Evolutionary conservation across 2,329 filamentous ascomycete genomes (phyloP), one percentile per base, ranked within the genome.

Genomic region (Talaromyces atroroseus): DNA sequence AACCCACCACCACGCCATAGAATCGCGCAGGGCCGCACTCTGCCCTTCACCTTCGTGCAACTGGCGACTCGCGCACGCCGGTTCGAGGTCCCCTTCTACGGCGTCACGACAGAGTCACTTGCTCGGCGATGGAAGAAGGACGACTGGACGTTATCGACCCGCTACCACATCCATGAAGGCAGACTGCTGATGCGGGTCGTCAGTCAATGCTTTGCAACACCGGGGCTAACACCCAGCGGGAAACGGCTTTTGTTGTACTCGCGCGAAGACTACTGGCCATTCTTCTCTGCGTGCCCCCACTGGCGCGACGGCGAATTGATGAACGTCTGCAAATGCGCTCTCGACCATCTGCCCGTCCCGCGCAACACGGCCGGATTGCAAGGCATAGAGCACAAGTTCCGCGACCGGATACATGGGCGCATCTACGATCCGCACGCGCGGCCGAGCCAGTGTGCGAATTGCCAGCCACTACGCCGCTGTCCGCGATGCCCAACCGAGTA

Each of bases 401-500:
- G 75, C 54, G 68, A 75, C 62, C 14, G 61, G 20, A 54, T 61
- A 42, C 65, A 58, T 47, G 65, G 62, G 8, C 26, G 47, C 20
- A 23, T 24, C 24, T 67, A 66, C 52, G 66, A 69, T 61, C 69
- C 66, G 36, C 74, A 77, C 53, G 76, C 83, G 40, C 73, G 80
- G 11, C 60, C 66, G 21, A 74, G 69, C 1, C 71, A 82, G 6
- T 86, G 83, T 64, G 74, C 75, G 1, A 69, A 75, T 16, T 86
- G 83, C 64, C 72, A 78, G 7, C 82, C 82, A 2, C 83, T 84
- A 73, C 75, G 83, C 3, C 73, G 83, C 32, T 86, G 83, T 66
- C 81, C 82, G 0, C 77, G 82, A 53, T 86, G 83, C 65, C 82
- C 83, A 1, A 81, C 81, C 0, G 83, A 86, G 63, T 86, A 86